A percentile compares a stretch with the other conserved stretches of the same genome.
These are phyloP conservation scores for Botryobasidium botryosum DNA, from an alignment of 768 basidiomycete species.

Conservation along the genomic window DNA sequence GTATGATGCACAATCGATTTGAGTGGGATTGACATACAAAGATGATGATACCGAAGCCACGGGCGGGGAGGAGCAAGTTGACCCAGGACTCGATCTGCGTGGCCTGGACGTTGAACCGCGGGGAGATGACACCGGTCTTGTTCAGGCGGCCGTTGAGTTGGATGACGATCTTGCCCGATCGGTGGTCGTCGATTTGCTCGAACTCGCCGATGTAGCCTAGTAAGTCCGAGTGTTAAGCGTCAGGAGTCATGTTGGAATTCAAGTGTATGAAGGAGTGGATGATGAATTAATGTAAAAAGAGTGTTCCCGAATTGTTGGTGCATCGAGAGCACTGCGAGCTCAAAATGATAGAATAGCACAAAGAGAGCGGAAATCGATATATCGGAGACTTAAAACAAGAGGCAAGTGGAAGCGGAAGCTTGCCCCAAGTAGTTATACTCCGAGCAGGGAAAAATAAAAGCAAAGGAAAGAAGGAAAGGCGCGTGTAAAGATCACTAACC, in stretches of 20 bases:
- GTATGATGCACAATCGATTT: background rate
- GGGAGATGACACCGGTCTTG: slow-evolving; percentile 99
- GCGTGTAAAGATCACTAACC: slow-evolving; percentile 35
- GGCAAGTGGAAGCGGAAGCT: slow-evolving; percentile 39
- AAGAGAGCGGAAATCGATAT: slow-evolving; percentile 28
- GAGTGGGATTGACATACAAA: slow-evolving; percentile 35
- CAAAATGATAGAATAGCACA: background rate
- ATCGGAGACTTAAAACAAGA: slow-evolving; percentile 75
- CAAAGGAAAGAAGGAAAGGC: slow-evolving; percentile 10
- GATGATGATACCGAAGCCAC: slow-evolving; percentile 94
- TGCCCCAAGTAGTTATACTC: slow-evolving; percentile 80
- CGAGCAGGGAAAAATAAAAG: slow-evolving; percentile 27
- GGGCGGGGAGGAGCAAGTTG: slow-evolving; percentile 86
- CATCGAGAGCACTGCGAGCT: too few species aligned
- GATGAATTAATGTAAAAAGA: slow-evolving; percentile 1
- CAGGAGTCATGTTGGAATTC: slow-evolving; percentile 15
- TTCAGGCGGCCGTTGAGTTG: slow-evolving; percentile 97
- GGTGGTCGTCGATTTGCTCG: slow-evolving; percentile 97
- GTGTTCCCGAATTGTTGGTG: too few species aligned
- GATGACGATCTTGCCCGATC: slow-evolving; percentile 93
- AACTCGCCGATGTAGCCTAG: slow-evolving; percentile 96
- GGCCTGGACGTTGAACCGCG: slow-evolving; percentile 91
- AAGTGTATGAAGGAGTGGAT: slow-evolving; percentile 5
- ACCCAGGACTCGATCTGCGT: slow-evolving; percentile 92
- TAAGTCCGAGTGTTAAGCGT: too few species aligned